A percentile compares a stretch with the other conserved stretches of the same genome.
phyloP scores from a whole-genome alignment of 257 asterid species.

The Solanum appendiculatum region DNA sequence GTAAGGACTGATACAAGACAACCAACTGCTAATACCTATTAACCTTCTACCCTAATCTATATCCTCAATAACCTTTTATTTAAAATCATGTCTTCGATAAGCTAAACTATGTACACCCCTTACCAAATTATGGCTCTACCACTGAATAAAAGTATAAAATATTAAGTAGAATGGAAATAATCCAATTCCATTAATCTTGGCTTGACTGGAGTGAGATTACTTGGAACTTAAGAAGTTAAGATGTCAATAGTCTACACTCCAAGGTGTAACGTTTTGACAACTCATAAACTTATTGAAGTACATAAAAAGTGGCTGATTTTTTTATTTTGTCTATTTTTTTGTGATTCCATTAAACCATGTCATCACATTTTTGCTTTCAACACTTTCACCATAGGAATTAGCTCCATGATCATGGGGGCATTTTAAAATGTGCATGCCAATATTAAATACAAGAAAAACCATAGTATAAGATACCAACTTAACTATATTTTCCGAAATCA shows the following conservation, averaged over 20 bases:
- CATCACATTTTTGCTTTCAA: neutral
- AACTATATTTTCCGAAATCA: neutral
- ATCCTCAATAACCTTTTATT: rapidly evolving
- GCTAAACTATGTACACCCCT: rapidly evolving
- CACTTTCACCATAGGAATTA: neutral
- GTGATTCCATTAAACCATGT: neutral
- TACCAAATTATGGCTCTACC: neutral
- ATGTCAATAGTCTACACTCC: neutral
- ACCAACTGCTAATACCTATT: neutral
- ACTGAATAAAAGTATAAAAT: neutral
- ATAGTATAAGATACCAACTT: neutral
- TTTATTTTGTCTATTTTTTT: neutral
- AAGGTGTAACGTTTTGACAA: neutral
- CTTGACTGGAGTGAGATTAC: neutral
- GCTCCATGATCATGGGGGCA: neutral
- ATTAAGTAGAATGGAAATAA: neutral
- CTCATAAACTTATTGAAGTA: neutral
- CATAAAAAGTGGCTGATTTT: neutral
- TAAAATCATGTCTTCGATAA: neutral
- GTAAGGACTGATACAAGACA: neutral
- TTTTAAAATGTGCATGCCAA: neutral
- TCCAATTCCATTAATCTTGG: neutral
- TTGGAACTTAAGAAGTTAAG: neutral
- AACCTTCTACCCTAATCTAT: no score
- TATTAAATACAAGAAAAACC: neutral